Evolutionary conservation across 768 basidiomycete species (phyloP).

Genomic region (Pleurotus pulmonarius): DNA sequence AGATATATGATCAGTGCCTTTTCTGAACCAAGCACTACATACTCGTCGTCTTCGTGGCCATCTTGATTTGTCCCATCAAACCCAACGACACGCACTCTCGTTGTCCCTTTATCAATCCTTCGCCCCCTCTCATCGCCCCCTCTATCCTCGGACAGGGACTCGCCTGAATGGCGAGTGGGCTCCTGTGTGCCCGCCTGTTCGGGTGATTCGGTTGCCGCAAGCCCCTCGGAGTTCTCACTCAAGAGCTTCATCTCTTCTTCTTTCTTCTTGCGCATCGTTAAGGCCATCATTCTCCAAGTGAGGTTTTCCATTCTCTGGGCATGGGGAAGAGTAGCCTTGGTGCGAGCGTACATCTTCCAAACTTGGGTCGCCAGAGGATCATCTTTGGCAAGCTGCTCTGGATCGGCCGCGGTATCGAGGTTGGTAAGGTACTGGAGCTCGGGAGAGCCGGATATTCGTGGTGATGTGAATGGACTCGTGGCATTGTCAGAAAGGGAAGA

Average conservation of each 20-base stretch:
- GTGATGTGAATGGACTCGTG: constrained; percentile 60
- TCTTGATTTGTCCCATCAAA: constrained; percentile 79
- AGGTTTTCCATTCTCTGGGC: constrained; percentile 97
- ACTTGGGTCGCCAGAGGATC: constrained; percentile 95
- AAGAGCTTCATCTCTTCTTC: constrained; percentile 48
- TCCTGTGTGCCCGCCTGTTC: constrained; percentile 9
- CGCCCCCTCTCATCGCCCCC: constrained; percentile 60
- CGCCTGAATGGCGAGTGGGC: constrained; percentile 17
- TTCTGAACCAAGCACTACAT: constrained; percentile 28
- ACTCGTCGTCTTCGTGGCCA: constrained; percentile 71
- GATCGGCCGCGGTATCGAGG: constrained; percentile 45
- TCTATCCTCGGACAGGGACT: constrained; percentile 16
- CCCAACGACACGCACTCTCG: constrained; percentile 72
- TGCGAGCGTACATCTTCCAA: constrained; percentile 94
- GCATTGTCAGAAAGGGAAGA: constrained; percentile 32
- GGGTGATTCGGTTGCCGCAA: constrained; percentile 11
- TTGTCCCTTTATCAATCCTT: constrained; percentile 77
- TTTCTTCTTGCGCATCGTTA: constrained; percentile 87
- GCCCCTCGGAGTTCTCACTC: constrained; percentile 15
- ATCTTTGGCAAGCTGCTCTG: constrained; percentile 68
- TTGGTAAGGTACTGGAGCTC: constrained; percentile 42
- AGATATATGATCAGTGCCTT: constrained; percentile 12
- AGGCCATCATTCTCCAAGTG: constrained; percentile 98
- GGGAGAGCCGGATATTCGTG: constrained; percentile 65
- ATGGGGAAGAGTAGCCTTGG: constrained; percentile 85